Base-by-base conservation (phyloP, 805 yeast genomes). In the Soucietia sequanensis region DNA sequence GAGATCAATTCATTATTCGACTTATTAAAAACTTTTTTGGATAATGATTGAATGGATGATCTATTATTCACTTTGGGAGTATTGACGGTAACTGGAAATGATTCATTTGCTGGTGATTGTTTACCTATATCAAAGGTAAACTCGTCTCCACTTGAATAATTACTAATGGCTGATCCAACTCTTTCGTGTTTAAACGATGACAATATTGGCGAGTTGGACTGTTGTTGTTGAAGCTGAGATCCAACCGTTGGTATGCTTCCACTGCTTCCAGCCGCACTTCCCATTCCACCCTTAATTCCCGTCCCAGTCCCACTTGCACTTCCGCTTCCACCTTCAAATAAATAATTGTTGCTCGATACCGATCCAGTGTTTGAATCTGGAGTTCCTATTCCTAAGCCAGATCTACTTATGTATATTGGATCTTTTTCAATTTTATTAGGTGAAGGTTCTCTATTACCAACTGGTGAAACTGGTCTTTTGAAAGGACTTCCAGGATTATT, bases 391-490 rank as follows among this genome's bases (percentile, higher is more conserved):
- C 62, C 27, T 22, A 36, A 11, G 30, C 30, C 11, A 17, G 8
- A 18, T 16, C 19, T 27, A 27, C 13, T 27, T 24, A 16, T 22
- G 17, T 25, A 22, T 11, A 25, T 23, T 32, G 13, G 21, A 6
- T 13, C 24, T 16, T 21, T 35, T 1, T 34, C 31, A 9, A 14
- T 42, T 34, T 52, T 55, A 18, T 45, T 48, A 3, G 69, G 68
- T 11, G 67, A 62, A 2, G 52, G 30, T 2, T 62, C 44, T 24
- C 57, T 45, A 11, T 22, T 32, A 7, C 28, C 24, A 14, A 52
- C 58, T 4, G 79, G 77, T 0, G 78, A 73, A 0, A 62, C 64
- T 6, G 78, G 73, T 39, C 77, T 52, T 43, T 70, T 72, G 40
- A 68, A 60, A 0, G 73, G 72, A 27, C 66, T 50, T 2, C 68